phyloP scores from a whole-genome alignment of 2,329 filamentous ascomycete species.

The Sclerotinia borealis region DNA sequence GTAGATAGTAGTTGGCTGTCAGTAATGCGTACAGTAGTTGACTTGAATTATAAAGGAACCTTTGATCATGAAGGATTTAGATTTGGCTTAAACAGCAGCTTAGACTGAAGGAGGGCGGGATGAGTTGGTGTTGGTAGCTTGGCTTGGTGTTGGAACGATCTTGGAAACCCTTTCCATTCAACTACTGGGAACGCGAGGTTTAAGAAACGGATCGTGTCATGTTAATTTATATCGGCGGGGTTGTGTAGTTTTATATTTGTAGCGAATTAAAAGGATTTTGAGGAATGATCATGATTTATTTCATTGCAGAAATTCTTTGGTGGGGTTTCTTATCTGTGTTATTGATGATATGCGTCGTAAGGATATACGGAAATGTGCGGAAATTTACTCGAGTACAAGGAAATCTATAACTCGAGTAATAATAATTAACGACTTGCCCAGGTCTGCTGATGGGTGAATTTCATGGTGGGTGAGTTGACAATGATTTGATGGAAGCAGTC shows the following conservation, averaged over 20 bases:
- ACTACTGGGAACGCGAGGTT: not conserved
- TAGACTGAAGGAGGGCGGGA: not conserved
- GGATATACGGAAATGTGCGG: not conserved
- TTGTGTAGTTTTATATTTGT: no score
- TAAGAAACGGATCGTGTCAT: not conserved
- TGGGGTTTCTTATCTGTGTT: not conserved
- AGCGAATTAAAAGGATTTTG: not conserved
- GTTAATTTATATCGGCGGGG: no score
- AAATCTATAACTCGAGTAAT: no score
- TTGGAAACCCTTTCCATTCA: not conserved
- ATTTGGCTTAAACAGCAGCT: not conserved
- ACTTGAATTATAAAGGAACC: not conserved
- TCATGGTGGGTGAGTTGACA: not conserved
- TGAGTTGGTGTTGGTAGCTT: not conserved
- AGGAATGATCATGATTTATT: not conserved
- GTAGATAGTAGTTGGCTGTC: no score
- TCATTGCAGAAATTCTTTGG: not conserved
- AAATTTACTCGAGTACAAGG: no score
- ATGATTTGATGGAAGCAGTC: not conserved
- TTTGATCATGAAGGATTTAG: not conserved
- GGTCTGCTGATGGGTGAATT: not conserved
- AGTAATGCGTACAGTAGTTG: not conserved
- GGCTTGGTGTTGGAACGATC: not conserved
- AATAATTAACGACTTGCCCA: no score
- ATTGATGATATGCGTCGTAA: not conserved